These are phyloP conservation scores for Letharia lupina DNA, from an alignment of 495 filamentous ascomycete species.

Conservation along the genomic window DNA sequence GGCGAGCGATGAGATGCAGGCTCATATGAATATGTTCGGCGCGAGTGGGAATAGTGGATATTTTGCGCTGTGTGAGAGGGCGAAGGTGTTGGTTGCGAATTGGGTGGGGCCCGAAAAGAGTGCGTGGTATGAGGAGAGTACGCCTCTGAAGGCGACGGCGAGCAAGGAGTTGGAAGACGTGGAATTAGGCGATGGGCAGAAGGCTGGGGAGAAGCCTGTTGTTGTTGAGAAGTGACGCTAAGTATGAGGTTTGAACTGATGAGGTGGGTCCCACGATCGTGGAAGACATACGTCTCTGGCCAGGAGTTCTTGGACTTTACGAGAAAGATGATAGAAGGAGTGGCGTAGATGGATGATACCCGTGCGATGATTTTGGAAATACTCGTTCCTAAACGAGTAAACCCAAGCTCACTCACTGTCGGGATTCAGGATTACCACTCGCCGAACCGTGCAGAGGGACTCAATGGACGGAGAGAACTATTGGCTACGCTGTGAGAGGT, in stretches of 20 bases:
- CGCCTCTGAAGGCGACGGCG: slow-evolving; percentile 3
- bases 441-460: background rate
- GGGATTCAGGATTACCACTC: background rate
- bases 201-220: slow-evolving; percentile 3
- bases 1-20: slow-evolving; percentile 66
- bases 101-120: slow-evolving; percentile 32
- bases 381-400: background rate
- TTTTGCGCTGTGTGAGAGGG: slow-evolving; percentile 53
- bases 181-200: slow-evolving; percentile 16
- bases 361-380: background rate
- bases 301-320: background rate
- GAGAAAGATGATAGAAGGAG: background rate
- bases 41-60: slow-evolving; percentile 75
- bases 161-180: slow-evolving; percentile 19
- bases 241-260: background rate
- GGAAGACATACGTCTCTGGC: background rate
- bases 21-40: slow-evolving; percentile 85
- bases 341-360: background rate
- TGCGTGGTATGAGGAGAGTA: slow-evolving; percentile 15
- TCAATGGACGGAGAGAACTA: background rate
- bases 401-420: background rate
- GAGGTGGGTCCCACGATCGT: background rate
- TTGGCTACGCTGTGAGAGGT: background rate
- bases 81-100: slow-evolving; percentile 51
- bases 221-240: background rate